phyloP scores from a whole-genome alignment of 1,284 basidiomycete genomes.

The Heterobasidion annosum region DNA sequence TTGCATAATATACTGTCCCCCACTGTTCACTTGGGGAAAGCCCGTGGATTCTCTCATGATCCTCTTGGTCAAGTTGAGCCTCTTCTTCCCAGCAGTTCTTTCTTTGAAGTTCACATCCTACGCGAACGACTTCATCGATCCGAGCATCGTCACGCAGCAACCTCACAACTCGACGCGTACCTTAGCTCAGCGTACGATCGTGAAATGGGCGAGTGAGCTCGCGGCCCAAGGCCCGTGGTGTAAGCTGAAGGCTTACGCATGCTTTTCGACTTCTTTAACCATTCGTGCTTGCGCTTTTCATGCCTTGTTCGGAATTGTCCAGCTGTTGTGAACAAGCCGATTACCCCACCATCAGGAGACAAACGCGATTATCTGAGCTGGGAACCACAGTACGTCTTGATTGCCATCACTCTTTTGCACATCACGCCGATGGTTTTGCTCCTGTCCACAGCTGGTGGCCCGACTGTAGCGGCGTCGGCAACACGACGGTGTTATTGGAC shows the following conservation, averaged over 20 bases:
- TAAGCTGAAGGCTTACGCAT: conserved; percentile 21
- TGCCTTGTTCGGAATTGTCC: not conserved
- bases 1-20: too few species aligned
- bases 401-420: not conserved
- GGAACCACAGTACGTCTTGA: conserved; percentile 40
- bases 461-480: conserved; percentile 31
- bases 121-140: conserved; percentile 45
- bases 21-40: too few species aligned
- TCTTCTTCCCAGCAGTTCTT: conserved; percentile 13
- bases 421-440: not conserved
- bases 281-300: too few species aligned
- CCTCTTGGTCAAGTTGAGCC: conserved; percentile 4
- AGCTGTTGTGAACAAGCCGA: conserved; percentile 25
- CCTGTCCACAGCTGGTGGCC: conserved; percentile 43
- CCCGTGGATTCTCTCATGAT: not conserved
- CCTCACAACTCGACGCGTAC: conserved; percentile 29
- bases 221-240: conserved; percentile 42
- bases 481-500: conserved; percentile 34
- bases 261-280: too few species aligned
- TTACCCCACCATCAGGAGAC: conserved; percentile 32
- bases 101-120: conserved; percentile 25
- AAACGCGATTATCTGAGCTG: conserved; percentile 43
- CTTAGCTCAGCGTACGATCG: conserved; percentile 33
- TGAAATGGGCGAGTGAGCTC: conserved; percentile 32
- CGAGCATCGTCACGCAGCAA: conserved; percentile 32